Percentiles rank a stretch among this genome's conserved stretches.
Conservation (phyloP, 306 rosid genomes). For the Trifolium repens region DNA sequence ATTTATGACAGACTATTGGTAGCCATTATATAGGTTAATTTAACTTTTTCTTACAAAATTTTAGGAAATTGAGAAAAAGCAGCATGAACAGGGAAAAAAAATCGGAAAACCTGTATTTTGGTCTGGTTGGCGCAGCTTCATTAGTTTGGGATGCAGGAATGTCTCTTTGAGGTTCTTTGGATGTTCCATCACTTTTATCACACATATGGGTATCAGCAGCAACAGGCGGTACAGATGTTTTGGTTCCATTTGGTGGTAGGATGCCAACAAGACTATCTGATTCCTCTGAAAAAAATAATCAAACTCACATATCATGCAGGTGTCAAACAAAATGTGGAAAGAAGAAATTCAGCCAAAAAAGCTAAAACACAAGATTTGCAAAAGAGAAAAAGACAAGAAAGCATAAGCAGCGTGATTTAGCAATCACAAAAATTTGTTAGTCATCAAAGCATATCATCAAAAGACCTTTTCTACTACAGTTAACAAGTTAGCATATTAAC, state of each 20-base stretch:
- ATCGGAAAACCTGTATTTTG: constrained; percentile 61
- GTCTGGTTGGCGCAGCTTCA: constrained; percentile 32
- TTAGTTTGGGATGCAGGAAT: constrained; percentile 22
- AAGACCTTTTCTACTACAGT: background rate
- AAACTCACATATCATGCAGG: constrained; percentile 11
- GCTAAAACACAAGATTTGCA: constrained; percentile 4
- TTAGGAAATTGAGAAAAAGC: constrained; percentile 5
- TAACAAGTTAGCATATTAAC: background rate
- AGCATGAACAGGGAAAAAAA: constrained; percentile 17
- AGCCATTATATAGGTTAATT: background rate
- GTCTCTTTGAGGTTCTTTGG: constrained; percentile 43
- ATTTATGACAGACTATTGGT: constrained; percentile 12
- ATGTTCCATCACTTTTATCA: constrained; percentile 29
- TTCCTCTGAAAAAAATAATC: constrained; percentile 47
- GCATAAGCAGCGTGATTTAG: background rate
- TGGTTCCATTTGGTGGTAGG: constrained; percentile 27
- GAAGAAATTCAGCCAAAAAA: background rate
- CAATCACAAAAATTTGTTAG: constrained; percentile 11
- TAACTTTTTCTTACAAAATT: background rate
- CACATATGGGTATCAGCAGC: constrained; percentile 24
- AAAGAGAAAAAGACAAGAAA: constrained; percentile 12
- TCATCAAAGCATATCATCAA: background rate
- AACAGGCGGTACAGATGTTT: constrained; percentile 4
- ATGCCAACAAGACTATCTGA: constrained; percentile 33
- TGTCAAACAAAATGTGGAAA: background rate